These are phyloP conservation scores for Selaginella tamariscina DNA, from an alignment of 75 land plant species.

Conservation along the genomic window DNA sequence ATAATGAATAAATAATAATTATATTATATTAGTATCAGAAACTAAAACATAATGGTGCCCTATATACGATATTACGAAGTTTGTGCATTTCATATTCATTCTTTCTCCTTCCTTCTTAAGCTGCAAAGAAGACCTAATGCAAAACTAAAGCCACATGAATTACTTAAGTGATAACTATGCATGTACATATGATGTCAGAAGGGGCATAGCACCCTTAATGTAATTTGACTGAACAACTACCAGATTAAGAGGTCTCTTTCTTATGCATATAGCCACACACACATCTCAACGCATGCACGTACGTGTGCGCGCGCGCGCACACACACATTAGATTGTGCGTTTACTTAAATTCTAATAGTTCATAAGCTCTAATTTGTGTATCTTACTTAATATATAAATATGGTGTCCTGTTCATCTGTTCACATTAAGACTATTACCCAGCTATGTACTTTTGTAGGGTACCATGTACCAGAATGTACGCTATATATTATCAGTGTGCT, in stretches of 20 bases:
- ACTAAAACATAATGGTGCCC: neutral
- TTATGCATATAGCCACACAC: no score
- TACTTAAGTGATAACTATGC: neutral
- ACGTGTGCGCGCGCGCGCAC: no score
- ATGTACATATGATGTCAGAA: no score
- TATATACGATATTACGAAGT: neutral
- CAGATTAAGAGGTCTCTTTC: no score
- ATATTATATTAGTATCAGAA: neutral
- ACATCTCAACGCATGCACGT: no score
- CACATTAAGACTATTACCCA: neutral
- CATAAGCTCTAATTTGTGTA: neutral
- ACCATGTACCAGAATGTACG: no score
- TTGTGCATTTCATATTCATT: constrained; percentile 13
- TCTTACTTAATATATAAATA: neutral
- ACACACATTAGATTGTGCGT: neutral
- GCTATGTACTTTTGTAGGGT: no score
- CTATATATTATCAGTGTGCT: no score
- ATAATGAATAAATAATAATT: neutral
- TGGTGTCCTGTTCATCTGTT: neutral
- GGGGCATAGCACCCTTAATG: no score
- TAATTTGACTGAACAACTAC: no score
- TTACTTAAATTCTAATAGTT: neutral
- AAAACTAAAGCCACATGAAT: neutral
- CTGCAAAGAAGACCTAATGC: neutral
- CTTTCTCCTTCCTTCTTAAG: neutral